Conservation (phyloP, 2,329 filamentous ascomycete genomes). For the Knufia petricola region DNA sequence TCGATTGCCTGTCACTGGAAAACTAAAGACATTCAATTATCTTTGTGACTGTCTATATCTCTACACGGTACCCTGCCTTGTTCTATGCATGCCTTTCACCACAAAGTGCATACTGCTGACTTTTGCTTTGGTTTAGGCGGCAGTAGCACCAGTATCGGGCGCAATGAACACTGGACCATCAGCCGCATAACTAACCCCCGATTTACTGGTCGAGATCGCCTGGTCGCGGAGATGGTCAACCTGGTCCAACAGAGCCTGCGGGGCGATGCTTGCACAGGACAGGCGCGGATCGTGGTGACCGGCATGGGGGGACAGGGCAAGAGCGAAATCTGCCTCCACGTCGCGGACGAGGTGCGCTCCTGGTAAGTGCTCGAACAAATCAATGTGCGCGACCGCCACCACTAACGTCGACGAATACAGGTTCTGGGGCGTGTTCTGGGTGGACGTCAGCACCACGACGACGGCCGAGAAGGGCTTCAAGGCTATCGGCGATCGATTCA, state of each 20-base stretch:
- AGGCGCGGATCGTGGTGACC: constrained; percentile 19
- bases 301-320: constrained; percentile 27
- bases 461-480: constrained; percentile 23
- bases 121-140: too few relatives aligned
- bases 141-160: too few relatives aligned
- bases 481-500: constrained; percentile 20
- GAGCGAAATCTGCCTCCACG: constrained; percentile 27
- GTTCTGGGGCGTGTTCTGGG: constrained; percentile 28
- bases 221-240: not conserved
- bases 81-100: too few relatives aligned
- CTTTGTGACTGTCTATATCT: too few relatives aligned
- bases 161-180: not conserved
- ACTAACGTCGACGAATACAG: constrained; percentile 20
- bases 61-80: too few relatives aligned
- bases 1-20: too few relatives aligned
- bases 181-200: not conserved
- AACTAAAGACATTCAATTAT: too few relatives aligned
- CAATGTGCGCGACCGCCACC: not conserved
- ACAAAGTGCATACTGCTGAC: too few relatives aligned
- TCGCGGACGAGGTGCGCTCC: constrained; percentile 21
- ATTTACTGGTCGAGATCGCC: not conserved
- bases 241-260: not conserved
- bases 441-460: constrained; percentile 23
- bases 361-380: constrained; percentile 19
- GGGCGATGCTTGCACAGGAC: not conserved